These are phyloP conservation scores for Achaetomium macrosporum DNA, from an alignment of 2,329 filamentous ascomycete genomes.

Conservation along the genomic window DNA sequence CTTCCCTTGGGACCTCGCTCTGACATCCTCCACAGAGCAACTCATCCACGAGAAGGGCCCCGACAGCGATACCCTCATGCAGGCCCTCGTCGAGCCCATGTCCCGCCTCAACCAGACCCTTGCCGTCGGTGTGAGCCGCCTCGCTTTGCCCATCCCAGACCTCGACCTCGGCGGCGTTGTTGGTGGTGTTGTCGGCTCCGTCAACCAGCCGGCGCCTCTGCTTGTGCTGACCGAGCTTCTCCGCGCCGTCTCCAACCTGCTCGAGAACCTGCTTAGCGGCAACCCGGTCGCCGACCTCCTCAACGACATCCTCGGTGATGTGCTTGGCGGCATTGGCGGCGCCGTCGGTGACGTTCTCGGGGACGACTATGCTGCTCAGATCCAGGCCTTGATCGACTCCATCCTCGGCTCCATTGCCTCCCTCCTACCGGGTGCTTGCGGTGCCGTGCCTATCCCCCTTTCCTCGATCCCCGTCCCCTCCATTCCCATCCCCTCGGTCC, in stretches of 20 bases:
- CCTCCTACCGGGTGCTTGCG: not conserved
- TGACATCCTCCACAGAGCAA: slow-evolving; percentile 5
- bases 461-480: not conserved
- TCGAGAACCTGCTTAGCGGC: slow-evolving; percentile 7
- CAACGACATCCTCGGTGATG: slow-evolving; percentile 6
- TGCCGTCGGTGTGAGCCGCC: slow-evolving; percentile 6
- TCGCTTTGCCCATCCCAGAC: not conserved
- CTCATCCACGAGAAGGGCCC: slow-evolving; percentile 9
- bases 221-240: slow-evolving; percentile 7
- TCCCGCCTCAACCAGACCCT: slow-evolving; percentile 12
- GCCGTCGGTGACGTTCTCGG: slow-evolving; percentile 5
- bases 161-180: slow-evolving; percentile 4
- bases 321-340: slow-evolving; percentile 6
- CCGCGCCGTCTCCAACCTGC: not conserved
- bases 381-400: not conserved
- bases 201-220: not conserved
- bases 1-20: not conserved
- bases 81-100: slow-evolving; percentile 14
- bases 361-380: not conserved
- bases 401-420: slow-evolving; percentile 1
- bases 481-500: too few relatives aligned
- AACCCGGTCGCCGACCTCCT: slow-evolving; percentile 3
- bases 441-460: not conserved
- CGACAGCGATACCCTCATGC: slow-evolving; percentile 5
- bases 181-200: not conserved